Evolutionary conservation across 139 green algal genomes (phyloP), one percentile per base, ranked within the genome.

Genomic region (Tetraselmis striata): DNA sequence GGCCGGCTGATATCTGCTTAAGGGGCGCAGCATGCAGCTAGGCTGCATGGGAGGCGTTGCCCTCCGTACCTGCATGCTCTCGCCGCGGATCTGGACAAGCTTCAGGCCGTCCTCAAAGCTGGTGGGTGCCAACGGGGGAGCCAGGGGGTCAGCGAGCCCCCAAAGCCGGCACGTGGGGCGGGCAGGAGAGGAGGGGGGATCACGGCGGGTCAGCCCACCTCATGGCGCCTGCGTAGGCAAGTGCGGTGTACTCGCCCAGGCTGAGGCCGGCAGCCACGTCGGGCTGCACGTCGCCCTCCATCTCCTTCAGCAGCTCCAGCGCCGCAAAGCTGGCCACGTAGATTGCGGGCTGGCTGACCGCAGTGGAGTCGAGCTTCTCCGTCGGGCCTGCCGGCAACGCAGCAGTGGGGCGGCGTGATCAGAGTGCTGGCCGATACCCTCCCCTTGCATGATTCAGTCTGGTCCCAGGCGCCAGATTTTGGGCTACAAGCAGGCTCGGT

Each of bases 171-270:
- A 76, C 59, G 24, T 23, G 59, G 59, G 59, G 59, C 59, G 59
- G 75, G 75, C 75, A 78, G 28, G 11, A 11, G 75, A 24, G 75
- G 31, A 1, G 78, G 32, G 31, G 23, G 78, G 87, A 76, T 1
- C 2, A 45, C 30, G 30, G 1, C 2, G 26, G 58, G 32, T 30
- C 1, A 82, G 59, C 31, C 1, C 59, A 85, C 86, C 78, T 92
- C 79, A 96, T 87, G 32, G 90, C 92, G 29, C 90, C 94, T 5
- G 95, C 95, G 83, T 98, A 99, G 0, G 94, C 87, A 27, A 99
- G 93, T 1, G 97, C 97, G 23, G 97, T 99, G 93, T 99, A 99
- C 90, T 99, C 97, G 1, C 97, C 97, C 59, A 99, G 91, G 30
- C 86, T 95, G 28, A 99, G 92, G 2, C 97, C 97, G 11, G 79